Evolutionary conservation across 108 stramenopile species (phyloP).

Genomic region (Cyclotella sp.): DNA sequence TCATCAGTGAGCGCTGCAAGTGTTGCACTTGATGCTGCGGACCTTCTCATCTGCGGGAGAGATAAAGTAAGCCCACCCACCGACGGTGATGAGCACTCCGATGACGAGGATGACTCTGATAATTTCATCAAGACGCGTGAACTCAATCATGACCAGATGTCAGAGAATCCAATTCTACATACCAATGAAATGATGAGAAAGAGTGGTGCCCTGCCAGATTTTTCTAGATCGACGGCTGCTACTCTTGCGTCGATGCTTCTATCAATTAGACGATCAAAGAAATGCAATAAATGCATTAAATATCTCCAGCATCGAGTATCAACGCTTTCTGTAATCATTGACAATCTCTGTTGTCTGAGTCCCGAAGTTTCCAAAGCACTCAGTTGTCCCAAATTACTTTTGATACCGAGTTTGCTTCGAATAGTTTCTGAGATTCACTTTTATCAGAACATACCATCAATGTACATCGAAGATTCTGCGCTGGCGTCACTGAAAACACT

Average conservation of each 20-base stretch:
- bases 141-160: constrained; percentile 11
- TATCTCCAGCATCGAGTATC: constrained; percentile 58
- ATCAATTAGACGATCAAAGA: constrained; percentile 2
- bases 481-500: constrained; percentile 66
- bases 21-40: constrained; percentile 59
- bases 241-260: constrained; percentile 50
- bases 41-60: constrained; percentile 69
- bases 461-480: constrained; percentile 32
- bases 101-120: constrained; percentile 45
- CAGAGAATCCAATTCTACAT: constrained; percentile 64
- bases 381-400: constrained; percentile 21
- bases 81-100: constrained; percentile 26
- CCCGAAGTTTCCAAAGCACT: constrained; percentile 52
- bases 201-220: constrained; percentile 63
- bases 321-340: constrained; percentile 66
- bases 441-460: constrained; percentile 14
- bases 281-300: constrained; percentile 46
- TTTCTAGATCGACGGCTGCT: constrained; percentile 63
- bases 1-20: constrained; percentile 26
- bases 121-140: constrained; percentile 10
- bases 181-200: constrained; percentile 70
- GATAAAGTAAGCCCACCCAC: constrained; percentile 25
- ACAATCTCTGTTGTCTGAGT: constrained; percentile 74
- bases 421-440: constrained; percentile 42
- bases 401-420: constrained; percentile 50